phyloP scores from a whole-genome alignment of 345 rosid species.

The Brassica napus region DNA sequence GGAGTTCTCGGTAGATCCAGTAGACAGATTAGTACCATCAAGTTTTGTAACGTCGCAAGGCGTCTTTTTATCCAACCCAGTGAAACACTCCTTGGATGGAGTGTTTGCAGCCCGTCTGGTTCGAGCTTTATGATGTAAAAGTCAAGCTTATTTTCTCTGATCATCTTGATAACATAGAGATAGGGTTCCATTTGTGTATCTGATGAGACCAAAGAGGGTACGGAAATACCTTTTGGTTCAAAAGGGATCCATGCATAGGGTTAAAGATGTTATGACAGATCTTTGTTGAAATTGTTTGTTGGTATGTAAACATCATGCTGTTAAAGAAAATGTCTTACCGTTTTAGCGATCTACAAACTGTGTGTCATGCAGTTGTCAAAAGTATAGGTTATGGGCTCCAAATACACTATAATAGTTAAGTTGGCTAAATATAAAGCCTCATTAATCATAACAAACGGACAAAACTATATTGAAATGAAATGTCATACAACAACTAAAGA shows the following conservation, averaged over 20 bases:
- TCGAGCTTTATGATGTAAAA: conserved; percentile 40
- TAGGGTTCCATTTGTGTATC: not conserved
- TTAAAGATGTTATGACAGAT: not conserved
- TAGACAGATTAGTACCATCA: conserved; percentile 48
- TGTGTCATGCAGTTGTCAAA: not conserved
- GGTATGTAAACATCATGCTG: conserved; percentile 11
- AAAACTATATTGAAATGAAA: conserved; percentile 20
- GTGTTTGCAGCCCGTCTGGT: conserved; percentile 88
- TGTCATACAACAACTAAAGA: not conserved
- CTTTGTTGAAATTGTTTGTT: conserved; percentile 5
- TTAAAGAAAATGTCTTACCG: not conserved
- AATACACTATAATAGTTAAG: not conserved
- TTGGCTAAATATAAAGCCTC: not conserved
- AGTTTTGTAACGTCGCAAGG: conserved; percentile 42
- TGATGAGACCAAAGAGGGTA: not conserved
- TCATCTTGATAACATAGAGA: not conserved
- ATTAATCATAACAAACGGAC: conserved; percentile 30
- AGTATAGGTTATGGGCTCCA: not conserved
- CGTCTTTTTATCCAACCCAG: conserved; percentile 45
- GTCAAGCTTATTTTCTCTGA: not conserved
- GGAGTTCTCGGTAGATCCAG: conserved; percentile 76
- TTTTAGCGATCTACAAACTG: conserved; percentile 12
- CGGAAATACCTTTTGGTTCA: not conserved
- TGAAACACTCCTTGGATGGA: conserved; percentile 78
- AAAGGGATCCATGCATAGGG: conserved; percentile 8